Evolutionary conservation across 768 basidiomycete genomes (phyloP), one percentile per base, ranked within the genome.

Genomic region (Clathrus columnatus): DNA sequence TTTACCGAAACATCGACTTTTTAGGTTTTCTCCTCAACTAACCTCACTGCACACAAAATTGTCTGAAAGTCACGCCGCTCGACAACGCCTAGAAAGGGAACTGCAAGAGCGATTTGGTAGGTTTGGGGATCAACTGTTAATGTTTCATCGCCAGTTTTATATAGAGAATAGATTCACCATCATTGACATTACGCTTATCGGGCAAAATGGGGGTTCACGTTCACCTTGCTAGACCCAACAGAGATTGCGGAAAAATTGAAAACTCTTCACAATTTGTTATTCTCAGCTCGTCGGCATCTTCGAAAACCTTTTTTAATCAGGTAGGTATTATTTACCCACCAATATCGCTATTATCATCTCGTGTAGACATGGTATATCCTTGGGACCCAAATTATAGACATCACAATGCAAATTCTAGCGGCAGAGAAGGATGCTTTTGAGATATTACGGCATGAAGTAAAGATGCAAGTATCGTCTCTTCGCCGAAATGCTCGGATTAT

Each of bases 381-480:
- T 18, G 90, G 87, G n/a, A 71, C 70, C n/a, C 70, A 75, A 55
- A 85, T 92, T 32, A 64, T 79, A 8, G 80, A 83, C 57, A 81
- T 75, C 2, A 78, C 76, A 0, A 63, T 69, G 20, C 74, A 75
- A 2, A 76, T 92, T 50, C 59, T 67, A 16, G 63, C 65, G 8
- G 79, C 77, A 6, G 91, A 95, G 66, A 87, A 78, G 62, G 78
- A 82, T 50, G 86, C 85, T 1, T 91, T 93, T 60, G 79, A 83
- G 49, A 65, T 68, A 0, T 68, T 96, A 36, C 80, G 88, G 16
- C 68, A 75, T 23, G 84, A 90, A 71, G 83, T 93, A 47, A 84
- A 76, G 57, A 71, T 69, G 14, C 72, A 80, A 59, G 75, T 82
- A 10, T 59, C 68, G 5, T 70, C 72, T 21, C 69, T 97, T n/a